These are phyloP conservation scores for Lactifluus echinatus DNA, from an alignment of 768 basidiomycete genomes.

Conservation along the genomic window DNA sequence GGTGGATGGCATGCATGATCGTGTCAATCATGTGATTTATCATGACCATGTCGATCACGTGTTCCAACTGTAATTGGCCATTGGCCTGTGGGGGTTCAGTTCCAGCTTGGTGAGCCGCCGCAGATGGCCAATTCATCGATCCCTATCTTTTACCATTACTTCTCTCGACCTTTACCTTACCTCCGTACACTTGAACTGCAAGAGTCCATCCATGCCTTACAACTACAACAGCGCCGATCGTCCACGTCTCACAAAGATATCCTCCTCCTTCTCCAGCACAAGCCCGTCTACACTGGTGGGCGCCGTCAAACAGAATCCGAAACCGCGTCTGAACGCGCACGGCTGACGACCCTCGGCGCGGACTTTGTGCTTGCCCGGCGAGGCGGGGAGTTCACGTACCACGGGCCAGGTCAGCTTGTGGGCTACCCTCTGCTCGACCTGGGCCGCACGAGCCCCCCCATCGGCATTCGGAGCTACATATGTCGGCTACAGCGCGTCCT, in stretches of 20 bases:
- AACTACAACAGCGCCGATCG: slow-evolving; percentile 44
- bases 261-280: slow-evolving; percentile 78
- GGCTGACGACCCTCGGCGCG: slow-evolving; percentile 72
- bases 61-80: no score
- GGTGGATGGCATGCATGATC: no score
- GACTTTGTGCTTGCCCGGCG: slow-evolving; percentile 77
- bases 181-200: slow-evolving; percentile 56
- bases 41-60: no score
- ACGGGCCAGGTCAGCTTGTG: slow-evolving; percentile 95
- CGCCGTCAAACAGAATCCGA: slow-evolving; percentile 66
- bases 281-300: slow-evolving; percentile 93
- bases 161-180: slow-evolving; percentile 74
- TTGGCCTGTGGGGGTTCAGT: no score
- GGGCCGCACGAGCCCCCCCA: slow-evolving; percentile 61
- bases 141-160: slow-evolving; percentile 72
- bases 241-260: slow-evolving; percentile 41
- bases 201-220: slow-evolving; percentile 58
- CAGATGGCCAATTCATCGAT: slow-evolving; percentile 43
- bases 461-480: slow-evolving; percentile 74
- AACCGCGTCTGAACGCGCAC: slow-evolving; percentile 47
- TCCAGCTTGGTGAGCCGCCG: no score
- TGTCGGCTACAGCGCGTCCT: slow-evolving; percentile 72
- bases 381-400: slow-evolving; percentile 93
- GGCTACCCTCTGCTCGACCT: slow-evolving; percentile 94
- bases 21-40: no score